Evolutionary conservation across 805 yeast genomes (phyloP).

Genomic region (Spathaspora sp.): DNA sequence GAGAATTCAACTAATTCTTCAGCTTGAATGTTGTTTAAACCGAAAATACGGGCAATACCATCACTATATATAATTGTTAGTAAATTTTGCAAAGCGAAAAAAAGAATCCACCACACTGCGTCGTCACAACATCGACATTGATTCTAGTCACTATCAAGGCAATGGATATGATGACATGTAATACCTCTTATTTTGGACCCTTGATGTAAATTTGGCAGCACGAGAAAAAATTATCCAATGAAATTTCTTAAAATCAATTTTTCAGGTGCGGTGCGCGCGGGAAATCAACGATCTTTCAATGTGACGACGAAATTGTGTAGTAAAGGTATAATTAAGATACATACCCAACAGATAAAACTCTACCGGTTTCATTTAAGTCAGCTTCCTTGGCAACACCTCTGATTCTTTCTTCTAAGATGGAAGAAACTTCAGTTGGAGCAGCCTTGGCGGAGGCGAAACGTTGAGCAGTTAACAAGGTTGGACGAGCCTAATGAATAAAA

Average conservation of each 20-base stretch:
- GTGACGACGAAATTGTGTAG: background rate
- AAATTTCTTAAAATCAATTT: background rate
- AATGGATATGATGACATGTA: background rate
- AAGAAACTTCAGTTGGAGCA: conserved; percentile 98
- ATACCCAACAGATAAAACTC: conserved; percentile 95
- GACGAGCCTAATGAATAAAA: conserved; percentile 56
- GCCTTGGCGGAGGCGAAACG: conserved; percentile 96
- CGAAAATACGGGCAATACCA: conserved; percentile 99
- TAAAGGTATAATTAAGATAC: conserved; percentile 25
- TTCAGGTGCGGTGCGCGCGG: conserved; percentile 1
- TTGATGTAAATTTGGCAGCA: background rate
- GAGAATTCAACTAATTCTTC: conserved; percentile 99
- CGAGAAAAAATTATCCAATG: background rate
- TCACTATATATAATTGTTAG: conserved; percentile 61
- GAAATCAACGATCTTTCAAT: background rate
- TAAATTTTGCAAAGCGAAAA: conserved; percentile 14
- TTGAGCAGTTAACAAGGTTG: conserved; percentile 58
- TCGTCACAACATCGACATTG: background rate
- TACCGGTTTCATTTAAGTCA: conserved; percentile 98
- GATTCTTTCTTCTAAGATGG: conserved; percentile 98
- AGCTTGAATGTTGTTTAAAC: conserved; percentile 99
- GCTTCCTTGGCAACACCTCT: conserved; percentile 98
- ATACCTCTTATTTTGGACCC: background rate
- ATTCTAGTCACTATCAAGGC: background rate
- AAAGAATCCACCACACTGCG: background rate